phyloP scores from a whole-genome alignment of 1,284 basidiomycete species.

The Vanrija pseudolonga region DNA sequence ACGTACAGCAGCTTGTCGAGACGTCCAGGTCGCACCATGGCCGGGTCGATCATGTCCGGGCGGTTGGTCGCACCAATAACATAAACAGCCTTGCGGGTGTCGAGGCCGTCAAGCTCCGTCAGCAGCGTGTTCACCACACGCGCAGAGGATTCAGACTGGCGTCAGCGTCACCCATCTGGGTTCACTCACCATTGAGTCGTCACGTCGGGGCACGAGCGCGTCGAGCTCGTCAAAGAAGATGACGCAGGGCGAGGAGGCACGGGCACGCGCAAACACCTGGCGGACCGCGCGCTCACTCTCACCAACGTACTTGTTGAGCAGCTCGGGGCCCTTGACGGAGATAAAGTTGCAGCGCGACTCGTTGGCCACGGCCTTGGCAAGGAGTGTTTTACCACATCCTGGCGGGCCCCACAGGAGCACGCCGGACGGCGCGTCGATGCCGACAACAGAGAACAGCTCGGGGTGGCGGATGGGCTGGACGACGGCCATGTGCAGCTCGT shows the following conservation, averaged over 20 bases:
- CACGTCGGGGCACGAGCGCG: slow-evolving; percentile 87
- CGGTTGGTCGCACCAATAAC: slow-evolving; percentile 96
- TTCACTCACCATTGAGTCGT: slow-evolving; percentile 75
- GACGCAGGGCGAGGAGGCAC: slow-evolving; percentile 92
- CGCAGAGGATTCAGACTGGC: slow-evolving; percentile 86
- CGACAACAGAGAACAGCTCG: slow-evolving; percentile 80
- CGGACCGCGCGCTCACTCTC: slow-evolving; percentile 94
- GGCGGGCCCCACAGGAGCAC: slow-evolving; percentile 98
- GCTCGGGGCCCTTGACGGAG: slow-evolving; percentile 92
- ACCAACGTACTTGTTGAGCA: slow-evolving; percentile 95
- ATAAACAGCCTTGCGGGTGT: slow-evolving; percentile 83
- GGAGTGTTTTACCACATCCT: slow-evolving; percentile 91
- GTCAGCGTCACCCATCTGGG: background rate
- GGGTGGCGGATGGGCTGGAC: slow-evolving; percentile 91
- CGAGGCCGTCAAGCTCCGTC: slow-evolving; percentile 92
- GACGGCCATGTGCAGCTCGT: slow-evolving; percentile 95
- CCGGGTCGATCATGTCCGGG: slow-evolving; percentile 99
- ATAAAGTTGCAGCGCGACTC: slow-evolving; percentile 94
- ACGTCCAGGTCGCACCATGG: slow-evolving; percentile 94
- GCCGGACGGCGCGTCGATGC: slow-evolving; percentile 81
- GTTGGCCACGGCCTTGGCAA: slow-evolving; percentile 96
- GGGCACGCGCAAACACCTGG: slow-evolving; percentile 96
- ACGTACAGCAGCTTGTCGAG: slow-evolving; percentile 96
- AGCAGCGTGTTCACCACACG: slow-evolving; percentile 97
- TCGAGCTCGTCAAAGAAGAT: slow-evolving; percentile 99